These are phyloP conservation scores for Thraustotheca clavata DNA, from an alignment of 352 stramenopile species.

Conservation along the genomic window DNA sequence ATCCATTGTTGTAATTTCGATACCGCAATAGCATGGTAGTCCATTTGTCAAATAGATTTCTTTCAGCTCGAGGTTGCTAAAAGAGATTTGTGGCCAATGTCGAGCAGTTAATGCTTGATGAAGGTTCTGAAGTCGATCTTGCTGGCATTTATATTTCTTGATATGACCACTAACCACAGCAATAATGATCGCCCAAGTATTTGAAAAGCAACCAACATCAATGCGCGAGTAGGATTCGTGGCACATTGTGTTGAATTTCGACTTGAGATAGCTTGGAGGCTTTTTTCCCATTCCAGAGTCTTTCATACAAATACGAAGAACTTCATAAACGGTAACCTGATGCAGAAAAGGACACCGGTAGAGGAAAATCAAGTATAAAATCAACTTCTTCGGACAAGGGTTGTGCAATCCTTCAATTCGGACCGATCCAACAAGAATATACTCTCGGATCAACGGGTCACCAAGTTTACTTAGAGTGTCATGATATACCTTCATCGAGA, in stretches of 20 bases:
- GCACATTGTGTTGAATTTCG: background rate
- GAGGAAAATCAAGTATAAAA: slow-evolving; percentile 13
- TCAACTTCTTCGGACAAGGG: background rate
- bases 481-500: background rate
- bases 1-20: slow-evolving; percentile 15
- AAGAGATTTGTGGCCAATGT: slow-evolving; percentile 1
- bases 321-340: background rate
- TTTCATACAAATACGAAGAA: background rate
- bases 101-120: slow-evolving; percentile 1
- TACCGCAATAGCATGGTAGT: slow-evolving; percentile 13
- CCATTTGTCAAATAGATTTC: slow-evolving; percentile 8
- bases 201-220: background rate
- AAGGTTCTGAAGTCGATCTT: background rate
- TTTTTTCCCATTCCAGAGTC: background rate
- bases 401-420: background rate
- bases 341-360: background rate
- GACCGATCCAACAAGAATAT: background rate
- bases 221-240: background rate
- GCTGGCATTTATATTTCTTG: background rate
- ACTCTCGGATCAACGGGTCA: background rate
- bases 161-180: background rate
- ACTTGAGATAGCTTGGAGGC: background rate
- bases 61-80: background rate
- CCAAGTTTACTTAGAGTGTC: background rate
- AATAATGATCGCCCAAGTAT: background rate